Evolutionary conservation across 495 filamentous ascomycete species (phyloP).

Genomic region (Hypoxylon perforatum): DNA sequence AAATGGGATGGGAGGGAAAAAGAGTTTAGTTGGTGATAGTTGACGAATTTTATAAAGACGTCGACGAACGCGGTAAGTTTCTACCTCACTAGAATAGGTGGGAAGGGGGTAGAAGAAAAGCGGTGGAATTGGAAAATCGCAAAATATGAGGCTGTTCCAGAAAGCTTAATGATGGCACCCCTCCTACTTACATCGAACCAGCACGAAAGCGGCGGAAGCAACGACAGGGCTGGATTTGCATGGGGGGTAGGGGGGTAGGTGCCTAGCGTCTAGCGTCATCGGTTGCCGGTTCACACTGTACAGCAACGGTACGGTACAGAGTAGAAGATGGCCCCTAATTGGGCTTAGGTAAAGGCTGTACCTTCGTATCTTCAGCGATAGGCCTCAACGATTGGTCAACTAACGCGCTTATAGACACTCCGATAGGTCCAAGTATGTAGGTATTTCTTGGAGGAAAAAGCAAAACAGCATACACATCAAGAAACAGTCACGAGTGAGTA

Average conservation of each 20-base stretch:
- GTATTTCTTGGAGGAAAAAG: too few species aligned
- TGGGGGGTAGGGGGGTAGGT: conserved; percentile 20
- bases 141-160: conserved; percentile 40
- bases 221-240: conserved; percentile 34
- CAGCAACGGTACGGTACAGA: not conserved
- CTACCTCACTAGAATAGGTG: conserved; percentile 21
- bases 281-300: conserved; percentile 28
- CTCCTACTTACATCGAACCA: conserved; percentile 39
- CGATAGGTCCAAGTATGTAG: not conserved
- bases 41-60: conserved; percentile 4
- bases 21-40: not conserved
- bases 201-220: conserved; percentile 45
- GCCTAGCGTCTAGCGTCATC: conserved; percentile 10
- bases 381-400: conserved; percentile 4
- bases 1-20: not conserved
- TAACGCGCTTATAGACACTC: conserved; percentile 14
- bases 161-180: conserved; percentile 43
- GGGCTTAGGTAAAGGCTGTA: conserved; percentile 2
- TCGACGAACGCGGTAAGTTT: not conserved
- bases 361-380: conserved; percentile 23
- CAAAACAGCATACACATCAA: not conserved
- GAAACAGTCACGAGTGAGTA: not conserved
- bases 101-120: conserved; percentile 28
- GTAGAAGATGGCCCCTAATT: conserved; percentile 2
- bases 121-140: conserved; percentile 27